Evolutionary conservation across 352 stramenopile genomes (phyloP), one percentile per base, ranked within the genome.

Genomic region (Phytophthora constricta): DNA sequence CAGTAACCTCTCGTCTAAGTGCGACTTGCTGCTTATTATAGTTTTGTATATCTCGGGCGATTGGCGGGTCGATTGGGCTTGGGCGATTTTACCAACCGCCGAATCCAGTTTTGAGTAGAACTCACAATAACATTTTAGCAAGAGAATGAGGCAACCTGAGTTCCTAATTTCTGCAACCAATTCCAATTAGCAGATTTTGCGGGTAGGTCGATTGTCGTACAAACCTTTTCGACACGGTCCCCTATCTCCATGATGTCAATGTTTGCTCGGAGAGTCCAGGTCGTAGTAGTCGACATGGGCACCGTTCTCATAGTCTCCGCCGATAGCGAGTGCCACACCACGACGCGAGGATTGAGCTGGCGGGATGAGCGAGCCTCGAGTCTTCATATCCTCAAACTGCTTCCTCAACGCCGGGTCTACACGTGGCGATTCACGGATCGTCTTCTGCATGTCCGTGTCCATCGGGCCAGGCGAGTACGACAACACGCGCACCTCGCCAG

Each of bases 401-500:
- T 62, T 48, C 4, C 64, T 48, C 27, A 90, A 68, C n/a, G 72
- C 68, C 2, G 68, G 48, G 19, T 83, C 69, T 23, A 91, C 76
- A 8, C 25, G 43, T 4, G 73, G 45, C 9, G 76, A 86, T 48
- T 89, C 80, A 20, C 86, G 86, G 41, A 93, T 80, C n/a, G 66
- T 78, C 34, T 67, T 49, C 60, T 93, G 80, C 89, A 97, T 97
- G 57, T 84, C 82, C 42, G 88, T 97, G 64, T 96, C 82, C 83
- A 97, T 92, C 0, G 89, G 84, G 19, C 91, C 91, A 1, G 90
- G 90, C 42, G 90, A 90, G 58, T 97, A 97, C 72, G 83, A 93
- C 14, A 97, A 76, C 39, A 93, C 77, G 19, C 79, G 81, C 13
- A 92, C 62, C 31, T 70, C 78, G 11, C 50, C 67, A 8, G 2